These are phyloP conservation scores for Boletellus sp. DNA, from an alignment of 768 basidiomycete species.

Conservation along the genomic window DNA sequence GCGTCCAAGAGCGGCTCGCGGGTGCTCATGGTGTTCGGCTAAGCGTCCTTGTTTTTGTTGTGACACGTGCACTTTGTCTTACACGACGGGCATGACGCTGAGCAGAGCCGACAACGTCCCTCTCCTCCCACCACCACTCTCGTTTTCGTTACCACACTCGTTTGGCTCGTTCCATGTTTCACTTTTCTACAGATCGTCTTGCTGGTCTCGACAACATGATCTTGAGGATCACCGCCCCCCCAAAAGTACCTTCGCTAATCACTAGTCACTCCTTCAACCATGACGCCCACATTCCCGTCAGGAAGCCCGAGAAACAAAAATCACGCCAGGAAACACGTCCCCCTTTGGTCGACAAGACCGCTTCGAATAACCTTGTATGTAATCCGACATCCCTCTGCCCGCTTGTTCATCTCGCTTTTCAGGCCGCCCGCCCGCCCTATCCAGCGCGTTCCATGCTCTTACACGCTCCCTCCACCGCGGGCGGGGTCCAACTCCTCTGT, in stretches of 20 bases:
- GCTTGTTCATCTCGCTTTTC: constrained; percentile 14
- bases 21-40: constrained; percentile 45
- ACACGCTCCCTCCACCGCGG: constrained; percentile 4
- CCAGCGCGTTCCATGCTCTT: constrained; percentile 18
- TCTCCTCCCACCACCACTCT: not conserved
- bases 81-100: constrained; percentile 11
- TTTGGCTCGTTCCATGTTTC: constrained; percentile 29
- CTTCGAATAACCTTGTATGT: constrained; percentile 29
- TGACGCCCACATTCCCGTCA: constrained; percentile 18
- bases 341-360: constrained; percentile 34
- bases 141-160: constrained; percentile 7
- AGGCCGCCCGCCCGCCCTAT: constrained; percentile 10
- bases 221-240: constrained; percentile 31
- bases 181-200: constrained; percentile 39
- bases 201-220: constrained; percentile 41
- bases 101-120: constrained; percentile 1
- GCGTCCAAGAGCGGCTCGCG: constrained; percentile 68
- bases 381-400: constrained; percentile 4
- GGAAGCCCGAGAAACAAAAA: constrained; percentile 24
- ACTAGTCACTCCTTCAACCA: constrained; percentile 17
- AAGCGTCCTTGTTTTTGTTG: constrained; percentile 7
- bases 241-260: constrained; percentile 29
- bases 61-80: constrained; percentile 11
- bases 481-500: constrained; percentile 5
- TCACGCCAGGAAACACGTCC: constrained; percentile 19